phyloP scores from a whole-genome alignment of 192 early-diverging fungal genomes.

The Powellomyces hirtus region DNA sequence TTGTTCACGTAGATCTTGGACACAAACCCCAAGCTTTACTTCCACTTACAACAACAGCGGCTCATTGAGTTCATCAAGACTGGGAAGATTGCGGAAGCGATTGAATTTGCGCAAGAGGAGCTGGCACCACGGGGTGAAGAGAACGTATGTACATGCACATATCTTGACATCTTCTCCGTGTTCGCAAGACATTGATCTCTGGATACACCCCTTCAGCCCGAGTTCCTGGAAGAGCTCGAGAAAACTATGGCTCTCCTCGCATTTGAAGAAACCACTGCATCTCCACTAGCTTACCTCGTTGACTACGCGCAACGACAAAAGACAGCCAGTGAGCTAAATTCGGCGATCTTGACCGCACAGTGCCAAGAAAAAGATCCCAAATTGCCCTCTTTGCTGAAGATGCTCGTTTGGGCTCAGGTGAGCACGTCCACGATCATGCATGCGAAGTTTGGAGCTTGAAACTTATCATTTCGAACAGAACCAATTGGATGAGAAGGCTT shows the following conservation, averaged over 20 bases:
- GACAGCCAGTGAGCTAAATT: slow-evolving; percentile 91
- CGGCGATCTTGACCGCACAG: slow-evolving; percentile 84
- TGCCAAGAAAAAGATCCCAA: slow-evolving; percentile 94
- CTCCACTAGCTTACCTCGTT: slow-evolving; percentile 83
- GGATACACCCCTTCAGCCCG: slow-evolving; percentile 65
- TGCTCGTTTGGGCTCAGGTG: slow-evolving; percentile 92
- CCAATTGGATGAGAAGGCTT: slow-evolving; percentile 80
- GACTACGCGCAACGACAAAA: slow-evolving; percentile 89
- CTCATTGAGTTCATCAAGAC: slow-evolving; percentile 92
- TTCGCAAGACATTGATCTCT: too few relatives aligned
- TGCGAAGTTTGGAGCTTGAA: background rate
- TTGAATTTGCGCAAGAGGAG: slow-evolving; percentile 97
- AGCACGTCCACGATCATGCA: background rate
- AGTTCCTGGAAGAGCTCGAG: slow-evolving; percentile 93
- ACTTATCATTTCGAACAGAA: slow-evolving; percentile 31
- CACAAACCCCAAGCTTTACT: slow-evolving; percentile 88
- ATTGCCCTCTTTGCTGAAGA: slow-evolving; percentile 82
- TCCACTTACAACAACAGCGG: slow-evolving; percentile 95
- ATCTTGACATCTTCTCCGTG: too few relatives aligned
- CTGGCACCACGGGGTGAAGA: slow-evolving; percentile 97
- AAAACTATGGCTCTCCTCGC: slow-evolving; percentile 95
- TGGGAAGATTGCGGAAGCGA: slow-evolving; percentile 75
- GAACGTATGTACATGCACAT: slow-evolving; percentile 53
- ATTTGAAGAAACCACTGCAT: slow-evolving; percentile 69
- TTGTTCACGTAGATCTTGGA: slow-evolving; percentile 73